phyloP scores from a whole-genome alignment of 1,139 yeast genomes.

The Pichia terricola region DNA sequence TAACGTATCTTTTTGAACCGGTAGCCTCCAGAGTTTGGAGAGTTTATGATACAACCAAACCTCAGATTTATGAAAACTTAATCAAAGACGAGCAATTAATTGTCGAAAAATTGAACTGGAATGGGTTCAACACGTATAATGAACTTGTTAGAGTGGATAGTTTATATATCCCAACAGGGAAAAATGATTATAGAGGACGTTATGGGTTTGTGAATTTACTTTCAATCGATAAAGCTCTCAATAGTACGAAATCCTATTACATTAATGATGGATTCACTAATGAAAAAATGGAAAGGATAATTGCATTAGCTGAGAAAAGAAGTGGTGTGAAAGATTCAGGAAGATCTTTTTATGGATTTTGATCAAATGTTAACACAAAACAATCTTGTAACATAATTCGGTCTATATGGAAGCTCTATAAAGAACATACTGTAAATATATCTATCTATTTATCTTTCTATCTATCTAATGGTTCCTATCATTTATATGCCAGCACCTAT shows the following conservation, averaged over 20 bases:
- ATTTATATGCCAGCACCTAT: not conserved
- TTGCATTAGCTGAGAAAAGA: slow-evolving; percentile 70
- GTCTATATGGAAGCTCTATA: no score
- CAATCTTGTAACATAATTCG: not conserved
- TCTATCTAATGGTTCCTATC: no score
- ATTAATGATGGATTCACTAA: slow-evolving; percentile 74
- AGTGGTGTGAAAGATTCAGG: slow-evolving; percentile 57
- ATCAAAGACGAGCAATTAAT: slow-evolving; percentile 52
- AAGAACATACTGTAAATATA: not conserved
- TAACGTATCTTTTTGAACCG: slow-evolving; percentile 51
- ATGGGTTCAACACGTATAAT: slow-evolving; percentile 61
- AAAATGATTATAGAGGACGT: slow-evolving; percentile 23
- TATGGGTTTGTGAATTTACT: slow-evolving; percentile 60
- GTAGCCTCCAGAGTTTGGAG: slow-evolving; percentile 68
- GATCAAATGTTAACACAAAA: not conserved
- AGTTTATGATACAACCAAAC: slow-evolving; percentile 50
- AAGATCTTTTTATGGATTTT: slow-evolving; percentile 29
- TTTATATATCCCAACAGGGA: slow-evolving; percentile 31
- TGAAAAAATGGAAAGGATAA: slow-evolving; percentile 68
- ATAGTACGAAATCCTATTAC: slow-evolving; percentile 36
- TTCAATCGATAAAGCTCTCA: slow-evolving; percentile 31
- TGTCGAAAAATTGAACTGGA: slow-evolving; percentile 56
- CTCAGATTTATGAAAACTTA: slow-evolving; percentile 59
- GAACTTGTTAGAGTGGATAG: slow-evolving; percentile 42
- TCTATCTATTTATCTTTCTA: no score